Evolutionary conservation across 805 yeast genomes (phyloP).

Genomic region (Candida ulmi): DNA sequence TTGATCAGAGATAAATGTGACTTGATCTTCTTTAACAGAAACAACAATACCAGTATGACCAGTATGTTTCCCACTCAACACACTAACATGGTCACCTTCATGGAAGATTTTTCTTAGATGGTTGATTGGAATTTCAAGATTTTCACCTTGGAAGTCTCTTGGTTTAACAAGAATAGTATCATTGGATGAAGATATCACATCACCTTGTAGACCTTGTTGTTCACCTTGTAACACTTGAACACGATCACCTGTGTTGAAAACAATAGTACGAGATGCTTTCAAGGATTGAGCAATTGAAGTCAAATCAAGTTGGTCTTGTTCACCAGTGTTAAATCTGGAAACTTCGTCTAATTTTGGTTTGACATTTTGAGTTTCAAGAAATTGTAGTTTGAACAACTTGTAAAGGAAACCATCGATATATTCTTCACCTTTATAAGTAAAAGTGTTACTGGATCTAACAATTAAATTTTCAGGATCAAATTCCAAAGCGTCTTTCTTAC

Average conservation of each 20-base stretch:
- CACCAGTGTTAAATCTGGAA: conserved; percentile 70
- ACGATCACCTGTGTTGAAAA: conserved; percentile 89
- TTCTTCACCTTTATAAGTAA: conserved; percentile 78
- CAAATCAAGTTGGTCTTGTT: conserved; percentile 77
- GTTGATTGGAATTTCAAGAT: conserved; percentile 74
- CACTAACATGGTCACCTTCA: conserved; percentile 94
- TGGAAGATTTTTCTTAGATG: conserved; percentile 80
- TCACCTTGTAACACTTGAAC: conserved; percentile 92
- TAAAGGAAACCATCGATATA: conserved; percentile 82
- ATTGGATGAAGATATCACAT: conserved; percentile 61
- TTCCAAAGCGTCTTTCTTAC: conserved; percentile 82
- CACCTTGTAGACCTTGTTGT: conserved; percentile 84
- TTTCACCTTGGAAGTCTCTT: conserved; percentile 40
- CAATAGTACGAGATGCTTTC: conserved; percentile 51
- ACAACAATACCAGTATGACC: conserved; percentile 96
- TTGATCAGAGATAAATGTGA: conserved; percentile 84
- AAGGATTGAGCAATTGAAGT: conserved; percentile 83
- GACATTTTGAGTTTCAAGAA: conserved; percentile 73
- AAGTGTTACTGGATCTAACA: conserved; percentile 60
- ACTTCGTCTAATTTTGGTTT: conserved; percentile 87
- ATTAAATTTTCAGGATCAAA: conserved; percentile 71
- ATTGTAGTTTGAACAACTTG: conserved; percentile 82
- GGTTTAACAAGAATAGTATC: conserved; percentile 50
- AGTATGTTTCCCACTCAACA: conserved; percentile 81
- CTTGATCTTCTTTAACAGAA: conserved; percentile 74